Base-by-base conservation (phyloP, 2,329 filamentous ascomycete genomes). In the Ceratocystis eucalypticola region DNA sequence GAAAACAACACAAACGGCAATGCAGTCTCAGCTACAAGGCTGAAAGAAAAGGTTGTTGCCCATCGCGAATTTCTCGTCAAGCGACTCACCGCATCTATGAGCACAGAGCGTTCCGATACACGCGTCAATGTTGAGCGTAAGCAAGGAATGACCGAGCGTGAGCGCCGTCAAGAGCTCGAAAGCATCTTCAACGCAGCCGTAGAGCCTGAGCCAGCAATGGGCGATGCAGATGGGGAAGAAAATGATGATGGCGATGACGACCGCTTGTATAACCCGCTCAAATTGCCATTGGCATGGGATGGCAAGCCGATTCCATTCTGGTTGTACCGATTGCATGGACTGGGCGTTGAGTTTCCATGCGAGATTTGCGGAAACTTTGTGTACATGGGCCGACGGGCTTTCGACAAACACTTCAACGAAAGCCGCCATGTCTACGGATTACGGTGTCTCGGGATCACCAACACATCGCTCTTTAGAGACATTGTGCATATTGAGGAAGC, bases 301-400 rank as follows among this genome's bases (percentile, higher is more conserved):
- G 94, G 95, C 71, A 99, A 99, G 74, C 94, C 95, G 0, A 99
- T 99, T 71, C 94, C 95, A 0, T 99, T 94, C 79, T 99, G 94
- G 94, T 82, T 99, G 17, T 99, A 97, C 80, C 94, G 96, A 71
- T 82, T 99, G 17, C 94, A 99, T 73, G 94, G 94, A 1, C 79
- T 99, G 30, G 94, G 94, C 7, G 91, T 96, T 12, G 94, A 99
- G 72, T 96, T 96, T 71, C 82, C 88, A 0, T 99, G 94, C 79
- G 93, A 99, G 74, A 90, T 99, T 66, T 99, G 94, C 73, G 94
- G 94, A 66, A 97, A 97, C 76, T 96, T 91, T 73, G 91, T 96
- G n/a, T 97, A 97, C 78, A 96, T 96, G 88, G 94, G 94, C 17
- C 84, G 94, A 28, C 85, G 94, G 62, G 92, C 92, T 0, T 99